Base-by-base conservation (phyloP, 2,329 filamentous ascomycete species). In the Dothidotthia symphoricarpi region DNA sequence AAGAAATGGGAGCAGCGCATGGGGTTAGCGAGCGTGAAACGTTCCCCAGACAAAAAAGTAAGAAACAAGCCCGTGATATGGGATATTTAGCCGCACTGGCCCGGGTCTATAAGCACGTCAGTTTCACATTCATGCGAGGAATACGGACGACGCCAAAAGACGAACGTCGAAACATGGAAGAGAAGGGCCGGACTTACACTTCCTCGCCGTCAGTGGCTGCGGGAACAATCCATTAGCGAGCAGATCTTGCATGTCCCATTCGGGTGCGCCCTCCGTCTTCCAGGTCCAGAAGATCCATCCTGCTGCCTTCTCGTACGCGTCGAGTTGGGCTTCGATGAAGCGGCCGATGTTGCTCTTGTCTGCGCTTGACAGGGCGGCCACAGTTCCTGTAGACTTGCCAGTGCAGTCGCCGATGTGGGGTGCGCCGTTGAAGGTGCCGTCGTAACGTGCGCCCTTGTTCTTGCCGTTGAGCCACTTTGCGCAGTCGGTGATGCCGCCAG, bases 241-340 rank as follows among this genome's bases (percentile, higher is more conserved):
- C 40, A 74, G 51, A 15, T 67, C 63, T 52, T 72, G 49, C 69
- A 74, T 73, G 39, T 75, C 67, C 71, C 72, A 74, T 47, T 74
- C 72, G 2, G 72, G 71, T 24, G 71, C 70, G 16, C 63, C 63
- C 52, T 75, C 72, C 1, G 70, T 74, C 64, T 73, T 73, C 71
- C 71, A 74, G 4, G 67, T 71, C 72, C 72, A 75, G 57, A 72
- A 74, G 49, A 74, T 70, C 72, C 72, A 75, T 1, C 72, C 72
- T 2, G 47, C 60, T 4, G 69, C 70, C 61, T 70, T 71, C 59
- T 75, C 72, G 37, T 64, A 75, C 1, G 67, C 72, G 25, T 70
- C 66, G 3, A 75, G 66, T 49, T 75, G 71, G 7, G 72, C 71
- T 47, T 69, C 66, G 49, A 74, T 73, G 51, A 69, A 74, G 19